Evolutionary conservation across 2,329 filamentous ascomycete species (phyloP).

Genomic region (Pseudocercospora fuligena): DNA sequence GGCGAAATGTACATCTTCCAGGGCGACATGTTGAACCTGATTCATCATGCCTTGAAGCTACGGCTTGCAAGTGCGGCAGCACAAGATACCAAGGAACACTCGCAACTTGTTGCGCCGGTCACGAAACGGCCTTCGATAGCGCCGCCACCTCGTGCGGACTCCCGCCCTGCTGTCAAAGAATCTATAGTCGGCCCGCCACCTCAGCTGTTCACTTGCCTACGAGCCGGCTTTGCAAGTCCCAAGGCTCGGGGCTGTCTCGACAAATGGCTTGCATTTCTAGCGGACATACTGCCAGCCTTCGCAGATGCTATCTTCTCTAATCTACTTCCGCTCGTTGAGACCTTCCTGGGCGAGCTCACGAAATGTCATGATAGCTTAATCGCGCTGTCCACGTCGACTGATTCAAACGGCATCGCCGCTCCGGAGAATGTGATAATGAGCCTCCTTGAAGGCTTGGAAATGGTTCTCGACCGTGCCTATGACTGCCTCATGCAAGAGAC

Average conservation of each 20-base stretch:
- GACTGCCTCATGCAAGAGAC: slow-evolving; percentile 80
- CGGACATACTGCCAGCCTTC: slow-evolving; percentile 83
- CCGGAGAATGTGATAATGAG: slow-evolving; percentile 36
- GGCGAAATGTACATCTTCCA: slow-evolving; percentile 31
- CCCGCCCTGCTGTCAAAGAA: slow-evolving; percentile 2
- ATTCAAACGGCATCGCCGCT: slow-evolving; percentile 16
- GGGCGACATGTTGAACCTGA: slow-evolving; percentile 72
- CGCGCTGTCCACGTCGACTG: slow-evolving; percentile 57
- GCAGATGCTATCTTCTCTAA: slow-evolving; percentile 85
- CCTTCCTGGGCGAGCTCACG: slow-evolving; percentile 78
- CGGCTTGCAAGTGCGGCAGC: slow-evolving; percentile 18
- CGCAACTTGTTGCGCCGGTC: not conserved
- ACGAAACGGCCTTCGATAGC: slow-evolving; percentile 14
- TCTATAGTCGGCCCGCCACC: slow-evolving; percentile 59
- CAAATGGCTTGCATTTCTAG: slow-evolving; percentile 87
- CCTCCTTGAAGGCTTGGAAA: slow-evolving; percentile 89
- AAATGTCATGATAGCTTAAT: slow-evolving; percentile 74
- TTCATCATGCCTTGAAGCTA: slow-evolving; percentile 74
- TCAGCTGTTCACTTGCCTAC: slow-evolving; percentile 79
- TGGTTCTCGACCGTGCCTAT: slow-evolving; percentile 84
- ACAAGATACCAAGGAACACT: slow-evolving; percentile 16
- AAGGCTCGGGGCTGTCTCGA: slow-evolving; percentile 80
- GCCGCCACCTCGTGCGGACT: slow-evolving; percentile 10
- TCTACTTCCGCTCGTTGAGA: slow-evolving; percentile 87
- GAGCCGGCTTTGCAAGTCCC: slow-evolving; percentile 76